These are phyloP conservation scores for Sarcomyxa edulis DNA, from an alignment of 768 basidiomycete genomes.

Conservation along the genomic window DNA sequence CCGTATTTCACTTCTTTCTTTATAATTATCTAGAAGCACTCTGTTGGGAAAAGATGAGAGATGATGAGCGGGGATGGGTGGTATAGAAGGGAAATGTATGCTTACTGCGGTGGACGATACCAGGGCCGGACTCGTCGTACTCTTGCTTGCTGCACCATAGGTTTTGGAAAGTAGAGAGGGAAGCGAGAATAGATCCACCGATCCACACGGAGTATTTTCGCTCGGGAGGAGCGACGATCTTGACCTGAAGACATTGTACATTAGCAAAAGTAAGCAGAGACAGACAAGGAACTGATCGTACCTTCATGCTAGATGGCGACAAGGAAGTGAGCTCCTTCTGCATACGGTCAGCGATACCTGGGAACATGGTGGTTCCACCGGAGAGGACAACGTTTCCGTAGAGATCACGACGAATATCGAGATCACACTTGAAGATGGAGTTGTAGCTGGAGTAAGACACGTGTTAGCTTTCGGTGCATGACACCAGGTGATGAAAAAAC, in stretches of 20 bases:
- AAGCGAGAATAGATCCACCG: constrained; percentile 81
- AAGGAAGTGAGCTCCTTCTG: constrained; percentile 87
- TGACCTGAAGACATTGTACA: constrained; percentile 42
- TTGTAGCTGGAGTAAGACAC: constrained; percentile 58
- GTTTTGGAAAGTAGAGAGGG: constrained; percentile 94
- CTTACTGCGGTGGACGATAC: constrained; percentile 75
- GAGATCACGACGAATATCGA: constrained; percentile 78
- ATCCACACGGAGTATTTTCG: constrained; percentile 97
- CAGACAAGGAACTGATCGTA: constrained; percentile 15
- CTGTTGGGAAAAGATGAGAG: too few species aligned
- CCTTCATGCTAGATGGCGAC: constrained; percentile 87
- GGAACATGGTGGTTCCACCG: constrained; percentile 94
- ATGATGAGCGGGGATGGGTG: not conserved
- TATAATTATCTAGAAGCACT: constrained; percentile 3
- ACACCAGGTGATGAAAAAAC: constrained; percentile 27
- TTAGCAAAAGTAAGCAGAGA: constrained; percentile 5
- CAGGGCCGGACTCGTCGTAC: constrained; percentile 83
- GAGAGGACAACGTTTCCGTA: constrained; percentile 84
- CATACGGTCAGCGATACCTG: constrained; percentile 94
- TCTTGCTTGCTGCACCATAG: constrained; percentile 93
- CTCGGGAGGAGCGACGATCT: constrained; percentile 92
- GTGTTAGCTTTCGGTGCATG: constrained; percentile 1
- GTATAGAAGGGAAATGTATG: not conserved
- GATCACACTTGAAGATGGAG: constrained; percentile 85
- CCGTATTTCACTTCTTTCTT: too few species aligned